These are phyloP conservation scores for Barnettozyma hawaiiensis DNA, from an alignment of 1,139 yeast species.

Conservation along the genomic window DNA sequence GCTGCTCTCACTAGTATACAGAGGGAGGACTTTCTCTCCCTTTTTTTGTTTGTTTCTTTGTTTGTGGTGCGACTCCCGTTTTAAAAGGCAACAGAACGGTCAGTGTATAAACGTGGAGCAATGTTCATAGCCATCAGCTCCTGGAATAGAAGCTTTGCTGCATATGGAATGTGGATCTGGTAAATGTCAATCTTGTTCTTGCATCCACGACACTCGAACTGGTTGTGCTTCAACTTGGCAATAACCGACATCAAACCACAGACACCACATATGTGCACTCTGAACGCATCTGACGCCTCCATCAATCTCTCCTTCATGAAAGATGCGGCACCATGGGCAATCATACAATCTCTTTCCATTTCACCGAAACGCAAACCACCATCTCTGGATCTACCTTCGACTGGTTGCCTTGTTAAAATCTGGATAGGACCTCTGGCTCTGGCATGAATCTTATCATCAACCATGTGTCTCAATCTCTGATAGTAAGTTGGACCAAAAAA, in stretches of 20 bases:
- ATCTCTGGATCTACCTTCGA: slow-evolving; percentile 98
- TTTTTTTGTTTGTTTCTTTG: too few relatives aligned
- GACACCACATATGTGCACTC: slow-evolving; percentile 96
- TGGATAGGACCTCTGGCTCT: slow-evolving; percentile 99
- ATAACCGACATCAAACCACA: slow-evolving; percentile 98
- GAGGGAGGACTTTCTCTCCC: background rate
- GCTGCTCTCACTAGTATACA: slow-evolving; percentile 4
- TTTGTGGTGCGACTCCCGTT: background rate
- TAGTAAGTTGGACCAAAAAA: slow-evolving; percentile 98
- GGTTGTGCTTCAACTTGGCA: slow-evolving; percentile 94
- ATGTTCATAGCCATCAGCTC: slow-evolving; percentile 99
- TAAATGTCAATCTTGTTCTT: slow-evolving; percentile 96
- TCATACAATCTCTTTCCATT: slow-evolving; percentile 99
- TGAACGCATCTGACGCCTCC: slow-evolving; percentile 98
- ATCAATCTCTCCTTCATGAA: slow-evolving; percentile 93
- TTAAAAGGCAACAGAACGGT: slow-evolving; percentile 33
- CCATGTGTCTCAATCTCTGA: slow-evolving; percentile 98
- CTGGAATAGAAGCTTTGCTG: slow-evolving; percentile 94
- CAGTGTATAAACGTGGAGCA: slow-evolving; percentile 79
- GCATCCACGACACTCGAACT: slow-evolving; percentile 97
- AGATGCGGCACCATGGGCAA: slow-evolving; percentile 99
- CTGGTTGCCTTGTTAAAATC: slow-evolving; percentile 97
- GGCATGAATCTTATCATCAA: slow-evolving; percentile 97
- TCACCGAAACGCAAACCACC: slow-evolving; percentile 99
- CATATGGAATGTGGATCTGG: slow-evolving; percentile 96